Conservation (phyloP, 305 asterid genomes). For the Fraxinus latifolia region DNA sequence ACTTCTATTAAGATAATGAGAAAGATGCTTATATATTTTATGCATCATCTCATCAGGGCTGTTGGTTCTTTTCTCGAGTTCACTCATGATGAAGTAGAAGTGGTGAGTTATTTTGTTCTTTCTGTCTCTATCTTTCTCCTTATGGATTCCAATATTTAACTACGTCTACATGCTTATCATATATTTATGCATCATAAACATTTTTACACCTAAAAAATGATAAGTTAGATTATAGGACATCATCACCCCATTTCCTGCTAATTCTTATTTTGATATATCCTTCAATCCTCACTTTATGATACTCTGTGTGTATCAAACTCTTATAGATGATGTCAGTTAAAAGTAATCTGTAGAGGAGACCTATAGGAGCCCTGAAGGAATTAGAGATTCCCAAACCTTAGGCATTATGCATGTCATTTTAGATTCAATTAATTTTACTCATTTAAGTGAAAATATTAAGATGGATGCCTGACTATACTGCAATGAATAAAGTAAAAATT, state of each 20-base stretch:
- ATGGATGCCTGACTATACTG: background rate
- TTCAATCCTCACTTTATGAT: background rate
- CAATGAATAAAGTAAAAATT: background rate
- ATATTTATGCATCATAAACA: background rate
- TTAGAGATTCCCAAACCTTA: constrained; percentile 3
- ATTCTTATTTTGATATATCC: background rate
- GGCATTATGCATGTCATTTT: background rate
- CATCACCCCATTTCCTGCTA: background rate
- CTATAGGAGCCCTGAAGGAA: background rate
- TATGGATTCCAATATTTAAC: background rate
- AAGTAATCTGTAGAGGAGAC: background rate
- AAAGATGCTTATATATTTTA: constrained; percentile 25
- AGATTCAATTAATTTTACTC: background rate
- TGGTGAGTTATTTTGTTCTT: constrained; percentile 55
- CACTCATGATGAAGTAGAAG: constrained; percentile 85
- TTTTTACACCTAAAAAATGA: background rate
- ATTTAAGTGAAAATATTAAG: background rate
- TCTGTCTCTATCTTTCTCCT: constrained; percentile 16
- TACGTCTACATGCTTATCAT: background rate
- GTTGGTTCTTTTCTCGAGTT: constrained; percentile 98
- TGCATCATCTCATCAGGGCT: constrained; percentile 64
- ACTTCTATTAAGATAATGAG: constrained; percentile 15
- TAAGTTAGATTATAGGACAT: background rate
- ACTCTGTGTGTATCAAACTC: background rate
- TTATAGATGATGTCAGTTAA: constrained; percentile 11